Evolutionary conservation across 208 protist species (phyloP).

Genomic region (Leishmania turanica): DNA sequence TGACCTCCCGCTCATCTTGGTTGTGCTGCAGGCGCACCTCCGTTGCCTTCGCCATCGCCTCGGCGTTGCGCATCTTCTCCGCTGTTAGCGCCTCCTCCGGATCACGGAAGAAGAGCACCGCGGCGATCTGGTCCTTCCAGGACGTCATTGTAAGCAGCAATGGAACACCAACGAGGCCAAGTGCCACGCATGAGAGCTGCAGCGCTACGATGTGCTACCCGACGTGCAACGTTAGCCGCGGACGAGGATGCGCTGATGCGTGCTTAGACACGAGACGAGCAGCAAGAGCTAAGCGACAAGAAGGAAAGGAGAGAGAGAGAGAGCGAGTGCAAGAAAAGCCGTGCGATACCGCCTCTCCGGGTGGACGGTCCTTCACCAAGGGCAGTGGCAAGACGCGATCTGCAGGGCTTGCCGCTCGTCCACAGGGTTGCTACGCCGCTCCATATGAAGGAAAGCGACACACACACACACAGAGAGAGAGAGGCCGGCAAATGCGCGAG

Average conservation of each 20-base stretch:
- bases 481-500: neutral
- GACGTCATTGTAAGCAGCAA: slow-evolving; percentile 31
- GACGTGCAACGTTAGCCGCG: neutral
- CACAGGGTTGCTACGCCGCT: neutral
- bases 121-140: slow-evolving; percentile 32
- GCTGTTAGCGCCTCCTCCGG: slow-evolving; percentile 57
- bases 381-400: neutral
- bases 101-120: slow-evolving; percentile 53
- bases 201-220: neutral
- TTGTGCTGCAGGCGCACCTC: slow-evolving; percentile 39
- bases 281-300: neutral
- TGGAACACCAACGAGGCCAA: no score
- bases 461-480: neutral
- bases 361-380: neutral
- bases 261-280: neutral
- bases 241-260: neutral
- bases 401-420: neutral
- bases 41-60: slow-evolving; percentile 52
- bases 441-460: neutral
- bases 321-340: neutral
- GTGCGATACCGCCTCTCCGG: neutral
- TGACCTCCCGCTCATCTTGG: slow-evolving; percentile 44
- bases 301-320: neutral
- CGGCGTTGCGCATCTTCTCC: slow-evolving; percentile 77
- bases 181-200: neutral